These are phyloP conservation scores for Nidularia pulvinata DNA, from an alignment of 768 basidiomycete genomes.

Conservation along the genomic window DNA sequence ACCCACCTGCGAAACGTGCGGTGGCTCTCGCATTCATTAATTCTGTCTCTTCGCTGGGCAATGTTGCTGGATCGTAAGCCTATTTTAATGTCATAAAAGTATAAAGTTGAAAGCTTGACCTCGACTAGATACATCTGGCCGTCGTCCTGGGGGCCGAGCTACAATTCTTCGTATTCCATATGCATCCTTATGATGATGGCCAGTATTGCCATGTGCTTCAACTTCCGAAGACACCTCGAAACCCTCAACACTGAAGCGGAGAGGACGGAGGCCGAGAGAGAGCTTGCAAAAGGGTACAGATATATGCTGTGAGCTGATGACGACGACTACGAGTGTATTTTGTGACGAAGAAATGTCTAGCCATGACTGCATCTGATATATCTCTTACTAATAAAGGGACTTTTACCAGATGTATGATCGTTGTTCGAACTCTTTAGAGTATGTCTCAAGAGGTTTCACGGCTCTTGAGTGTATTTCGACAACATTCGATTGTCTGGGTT, in stretches of 20 bases:
- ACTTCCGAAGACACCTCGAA: conserved; percentile 45
- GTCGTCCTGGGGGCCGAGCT: conserved; percentile 66
- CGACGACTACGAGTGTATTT: background rate
- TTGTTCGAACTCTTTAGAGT: too few species aligned
- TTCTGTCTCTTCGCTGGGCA: conserved; percentile 80
- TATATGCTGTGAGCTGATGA: conserved; percentile 38
- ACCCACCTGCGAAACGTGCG: conserved; percentile 86
- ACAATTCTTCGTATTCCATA: conserved; percentile 70
- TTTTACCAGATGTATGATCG: too few species aligned
- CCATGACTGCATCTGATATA: background rate
- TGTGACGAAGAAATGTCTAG: background rate
- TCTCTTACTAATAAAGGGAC: too few species aligned
- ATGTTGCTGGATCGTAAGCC: conserved; percentile 80
- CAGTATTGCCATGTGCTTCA: conserved; percentile 47
- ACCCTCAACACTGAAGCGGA: conserved; percentile 38
- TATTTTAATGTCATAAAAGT: conserved; percentile 1
- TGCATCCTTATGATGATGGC: conserved; percentile 59
- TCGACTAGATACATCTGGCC: conserved; percentile 66
- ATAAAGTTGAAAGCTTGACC: background rate
- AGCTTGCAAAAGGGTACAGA: conserved; percentile 34
- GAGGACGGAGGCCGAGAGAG: conserved; percentile 28
- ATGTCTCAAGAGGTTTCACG: background rate
- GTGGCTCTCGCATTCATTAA: conserved; percentile 87
- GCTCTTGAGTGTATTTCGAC: background rate
- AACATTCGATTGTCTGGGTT: too few species aligned